A percentile compares a stretch with the other conserved stretches of the same genome.
These are phyloP conservation scores for Phytophthora fragariaefolia DNA, from an alignment of 352 stramenopile species.

Conservation along the genomic window DNA sequence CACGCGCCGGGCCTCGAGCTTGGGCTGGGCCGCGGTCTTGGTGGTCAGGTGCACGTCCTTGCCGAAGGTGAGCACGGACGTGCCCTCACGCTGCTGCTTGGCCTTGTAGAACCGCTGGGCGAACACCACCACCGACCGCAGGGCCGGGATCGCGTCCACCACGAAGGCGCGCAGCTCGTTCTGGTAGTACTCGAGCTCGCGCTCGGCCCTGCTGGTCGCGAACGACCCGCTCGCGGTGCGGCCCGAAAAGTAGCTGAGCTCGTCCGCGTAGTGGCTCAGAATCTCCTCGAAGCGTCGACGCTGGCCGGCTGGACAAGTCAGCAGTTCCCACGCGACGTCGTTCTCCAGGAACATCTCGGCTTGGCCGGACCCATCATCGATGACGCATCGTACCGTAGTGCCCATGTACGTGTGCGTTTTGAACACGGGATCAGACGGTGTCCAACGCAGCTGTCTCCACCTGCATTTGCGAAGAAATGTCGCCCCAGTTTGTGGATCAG, in stretches of 20 bases:
- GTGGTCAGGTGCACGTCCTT: constrained; percentile 73
- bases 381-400: constrained; percentile 58
- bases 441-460: constrained; percentile 39
- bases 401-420: constrained; percentile 47
- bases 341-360: constrained; percentile 78
- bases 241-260: constrained; percentile 68
- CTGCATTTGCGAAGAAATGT: constrained; percentile 24
- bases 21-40: constrained; percentile 47
- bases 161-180: constrained; percentile 68
- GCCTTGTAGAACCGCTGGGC: constrained; percentile 72
- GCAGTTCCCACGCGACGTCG: constrained; percentile 73
- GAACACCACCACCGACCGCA: constrained; percentile 52
- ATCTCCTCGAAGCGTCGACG: constrained; percentile 57
- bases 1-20: constrained; percentile 73
- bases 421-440: constrained; percentile 43
- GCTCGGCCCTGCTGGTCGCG: constrained; percentile 28
- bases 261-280: constrained; percentile 45
- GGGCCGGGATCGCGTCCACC: constrained; percentile 24
- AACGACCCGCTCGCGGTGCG: constrained; percentile 40
- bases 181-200: constrained; percentile 64
- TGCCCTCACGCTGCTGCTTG: constrained; percentile 29
- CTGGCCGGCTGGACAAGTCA: constrained; percentile 52
- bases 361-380: constrained; percentile 83
- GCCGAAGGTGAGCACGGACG: constrained; percentile 68
- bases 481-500: neutral